These are phyloP conservation scores for Aspergillus unguis DNA, from an alignment of 2,329 filamentous ascomycete genomes.

Conservation along the genomic window DNA sequence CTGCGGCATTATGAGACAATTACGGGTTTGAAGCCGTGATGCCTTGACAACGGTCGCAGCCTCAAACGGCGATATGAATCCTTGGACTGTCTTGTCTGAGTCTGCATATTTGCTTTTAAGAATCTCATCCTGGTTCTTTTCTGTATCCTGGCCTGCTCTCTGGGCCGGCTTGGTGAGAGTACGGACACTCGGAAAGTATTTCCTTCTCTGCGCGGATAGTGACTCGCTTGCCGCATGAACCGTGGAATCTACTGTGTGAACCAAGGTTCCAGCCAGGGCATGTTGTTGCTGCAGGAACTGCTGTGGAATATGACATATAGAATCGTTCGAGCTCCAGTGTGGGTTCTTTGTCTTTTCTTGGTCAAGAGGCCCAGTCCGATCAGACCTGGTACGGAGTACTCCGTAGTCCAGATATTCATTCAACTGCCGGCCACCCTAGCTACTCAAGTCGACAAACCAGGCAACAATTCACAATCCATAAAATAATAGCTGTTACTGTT, in stretches of 20 bases:
- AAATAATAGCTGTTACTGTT: not conserved
- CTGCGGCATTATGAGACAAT: not conserved
- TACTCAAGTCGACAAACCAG: too few species aligned
- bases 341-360: not conserved
- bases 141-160: too few species aligned
- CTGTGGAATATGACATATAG: conserved; percentile 4
- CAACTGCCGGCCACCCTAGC: too few species aligned
- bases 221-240: conserved; percentile 1
- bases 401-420: too few species aligned
- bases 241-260: conserved; percentile 1
- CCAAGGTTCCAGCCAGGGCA: conserved; percentile 7
- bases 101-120: not conserved
- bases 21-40: not conserved
- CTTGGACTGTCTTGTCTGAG: not conserved
- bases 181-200: too few species aligned
- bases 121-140: not conserved
- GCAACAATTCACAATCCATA: too few species aligned
- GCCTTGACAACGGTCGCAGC: not conserved
- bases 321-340: not conserved
- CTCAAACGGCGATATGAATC: not conserved
- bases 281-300: conserved; percentile 12
- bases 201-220: not conserved
- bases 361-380: too few species aligned
- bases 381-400: too few species aligned
- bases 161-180: too few species aligned